phyloP scores from a whole-genome alignment of 306 rosid genomes.

The Rosa rugosa region DNA sequence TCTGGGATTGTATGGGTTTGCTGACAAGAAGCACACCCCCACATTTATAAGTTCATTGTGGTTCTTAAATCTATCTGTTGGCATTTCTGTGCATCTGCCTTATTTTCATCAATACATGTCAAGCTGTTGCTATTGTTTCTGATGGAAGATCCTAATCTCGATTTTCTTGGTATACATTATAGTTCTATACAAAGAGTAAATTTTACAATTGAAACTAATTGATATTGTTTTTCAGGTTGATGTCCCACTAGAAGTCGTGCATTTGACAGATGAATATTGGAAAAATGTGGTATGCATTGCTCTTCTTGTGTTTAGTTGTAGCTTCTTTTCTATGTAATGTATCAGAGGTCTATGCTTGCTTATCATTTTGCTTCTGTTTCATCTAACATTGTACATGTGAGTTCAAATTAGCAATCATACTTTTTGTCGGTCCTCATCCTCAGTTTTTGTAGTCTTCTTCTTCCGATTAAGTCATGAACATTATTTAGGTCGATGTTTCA shows the following conservation, averaged over 20 bases:
- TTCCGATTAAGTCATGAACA: slow-evolving; percentile 10
- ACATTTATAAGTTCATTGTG: neutral
- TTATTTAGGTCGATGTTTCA: slow-evolving; percentile 28
- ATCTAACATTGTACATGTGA: neutral
- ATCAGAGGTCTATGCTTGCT: neutral
- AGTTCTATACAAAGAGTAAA: neutral
- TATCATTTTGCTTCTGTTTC: neutral
- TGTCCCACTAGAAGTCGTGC: slow-evolving; percentile 86
- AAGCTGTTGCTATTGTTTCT: neutral
- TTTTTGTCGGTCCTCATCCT: slow-evolving; percentile 9
- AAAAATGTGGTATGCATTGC: slow-evolving; percentile 62
- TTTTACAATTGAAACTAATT: slow-evolving; percentile 17
- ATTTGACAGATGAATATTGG: slow-evolving; percentile 96
- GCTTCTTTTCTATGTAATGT: neutral
- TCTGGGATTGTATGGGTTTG: no score
- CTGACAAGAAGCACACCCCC: no score
- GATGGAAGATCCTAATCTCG: neutral
- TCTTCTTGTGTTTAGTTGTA: neutral
- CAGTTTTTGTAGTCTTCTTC: neutral
- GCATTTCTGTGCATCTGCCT: neutral
- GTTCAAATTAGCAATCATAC: neutral
- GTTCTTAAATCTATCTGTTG: neutral
- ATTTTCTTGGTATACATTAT: neutral
- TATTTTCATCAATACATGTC: neutral
- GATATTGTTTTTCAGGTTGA: slow-evolving; percentile 50